Evolutionary conservation across 495 filamentous ascomycete genomes (phyloP).

Genomic region (Melanomma pulvis-pyrius): DNA sequence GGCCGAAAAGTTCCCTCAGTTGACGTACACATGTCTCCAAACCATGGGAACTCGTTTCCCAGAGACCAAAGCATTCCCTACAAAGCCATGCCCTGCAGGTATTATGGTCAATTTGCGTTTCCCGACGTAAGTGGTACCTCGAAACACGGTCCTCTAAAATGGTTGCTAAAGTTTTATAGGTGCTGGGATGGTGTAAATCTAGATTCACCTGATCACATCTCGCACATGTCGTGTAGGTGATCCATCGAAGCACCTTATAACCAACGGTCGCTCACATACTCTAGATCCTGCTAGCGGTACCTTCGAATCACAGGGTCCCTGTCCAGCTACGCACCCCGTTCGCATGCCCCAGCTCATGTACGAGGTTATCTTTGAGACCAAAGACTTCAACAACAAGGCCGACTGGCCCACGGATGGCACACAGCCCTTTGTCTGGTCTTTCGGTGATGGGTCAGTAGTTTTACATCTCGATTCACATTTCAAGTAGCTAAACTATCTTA

Average conservation of each 20-base stretch:
- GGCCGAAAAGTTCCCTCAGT: conserved; percentile 23
- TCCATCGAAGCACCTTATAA: not conserved
- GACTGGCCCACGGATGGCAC: conserved; percentile 32
- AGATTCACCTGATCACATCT: conserved; percentile 58
- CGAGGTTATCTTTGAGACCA: conserved; percentile 32
- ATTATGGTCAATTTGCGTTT: conserved; percentile 31
- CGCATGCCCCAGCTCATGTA: conserved; percentile 31
- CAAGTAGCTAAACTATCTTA: too few relatives aligned
- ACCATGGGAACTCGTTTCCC: conserved; percentile 25
- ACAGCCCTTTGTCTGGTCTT: conserved; percentile 34
- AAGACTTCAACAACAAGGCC: conserved; percentile 14
- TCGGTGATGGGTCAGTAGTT: conserved; percentile 20
- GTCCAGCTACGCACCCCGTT: conserved; percentile 30
- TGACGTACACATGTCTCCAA: conserved; percentile 31
- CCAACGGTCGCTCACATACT: not conserved
- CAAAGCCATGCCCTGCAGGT: conserved; percentile 22
- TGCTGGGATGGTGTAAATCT: conserved; percentile 59
- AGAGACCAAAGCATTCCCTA: conserved; percentile 25
- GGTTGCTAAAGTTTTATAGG: not conserved
- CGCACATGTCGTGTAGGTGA: conserved; percentile 42
- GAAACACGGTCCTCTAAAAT: not conserved
- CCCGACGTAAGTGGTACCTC: conserved; percentile 15
- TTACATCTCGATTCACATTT: too few relatives aligned
- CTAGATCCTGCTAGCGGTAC: conserved; percentile 20
- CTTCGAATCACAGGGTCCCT: conserved; percentile 31